A percentile compares a stretch with the other conserved stretches of the same genome.
Evolutionary conservation across 805 yeast species (phyloP).

Genomic region (Ogataea haglerorum): DNA sequence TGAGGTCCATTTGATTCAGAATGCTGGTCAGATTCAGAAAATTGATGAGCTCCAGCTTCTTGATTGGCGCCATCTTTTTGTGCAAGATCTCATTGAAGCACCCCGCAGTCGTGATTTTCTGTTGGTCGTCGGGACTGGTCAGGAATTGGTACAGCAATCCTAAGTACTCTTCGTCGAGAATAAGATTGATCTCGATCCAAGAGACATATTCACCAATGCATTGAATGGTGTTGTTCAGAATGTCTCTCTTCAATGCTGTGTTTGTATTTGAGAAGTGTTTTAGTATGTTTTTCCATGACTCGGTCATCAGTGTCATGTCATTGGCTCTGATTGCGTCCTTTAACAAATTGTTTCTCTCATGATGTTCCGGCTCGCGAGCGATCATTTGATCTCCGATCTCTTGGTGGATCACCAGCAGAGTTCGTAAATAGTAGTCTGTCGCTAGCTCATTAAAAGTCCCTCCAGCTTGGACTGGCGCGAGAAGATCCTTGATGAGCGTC

Average conservation of each 20-base stretch:
- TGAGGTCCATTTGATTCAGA: constrained; percentile 38
- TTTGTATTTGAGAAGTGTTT: constrained; percentile 31
- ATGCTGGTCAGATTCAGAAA: constrained; percentile 64
- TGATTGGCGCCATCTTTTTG: constrained; percentile 55
- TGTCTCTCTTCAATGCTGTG: constrained; percentile 35
- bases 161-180: constrained; percentile 60
- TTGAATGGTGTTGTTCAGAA: constrained; percentile 55
- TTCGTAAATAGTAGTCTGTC: constrained; percentile 71
- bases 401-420: constrained; percentile 71
- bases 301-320: constrained; percentile 66
- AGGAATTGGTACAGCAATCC: constrained; percentile 57
- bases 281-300: constrained; percentile 64
- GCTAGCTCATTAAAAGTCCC: constrained; percentile 39
- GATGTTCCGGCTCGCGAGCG: constrained; percentile 57
- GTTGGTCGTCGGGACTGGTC: constrained; percentile 33
- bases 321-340: constrained; percentile 79
- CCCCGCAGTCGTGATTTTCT: constrained; percentile 55
- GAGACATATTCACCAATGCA: constrained; percentile 83
- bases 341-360: constrained; percentile 63
- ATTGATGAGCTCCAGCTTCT: constrained; percentile 61
- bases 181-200: constrained; percentile 85
- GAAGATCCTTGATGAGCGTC: constrained; percentile 47
- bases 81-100: constrained; percentile 52
- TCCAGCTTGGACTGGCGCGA: constrained; percentile 33
- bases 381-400: constrained; percentile 93